phyloP scores from a whole-genome alignment of 148 eudicot species.

The Vaccinium macrocarpon region DNA sequence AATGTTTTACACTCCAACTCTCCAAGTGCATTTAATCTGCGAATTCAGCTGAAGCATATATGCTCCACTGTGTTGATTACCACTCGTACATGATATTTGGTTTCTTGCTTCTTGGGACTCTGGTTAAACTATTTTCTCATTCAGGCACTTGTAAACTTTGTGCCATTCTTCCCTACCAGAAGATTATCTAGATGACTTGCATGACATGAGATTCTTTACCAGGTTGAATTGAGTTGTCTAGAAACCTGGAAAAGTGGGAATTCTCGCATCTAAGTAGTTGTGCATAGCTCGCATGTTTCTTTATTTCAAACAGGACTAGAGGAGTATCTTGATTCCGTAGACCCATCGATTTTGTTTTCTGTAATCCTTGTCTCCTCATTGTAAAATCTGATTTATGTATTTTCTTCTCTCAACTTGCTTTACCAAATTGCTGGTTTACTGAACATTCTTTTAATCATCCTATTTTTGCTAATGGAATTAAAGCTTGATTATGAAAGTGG shows the following conservation, averaged over 20 bases:
- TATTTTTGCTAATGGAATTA: conserved; percentile 13
- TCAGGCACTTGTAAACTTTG: not conserved
- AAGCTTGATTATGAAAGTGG: conserved; percentile 79
- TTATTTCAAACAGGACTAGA: not conserved
- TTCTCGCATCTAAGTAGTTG: not conserved
- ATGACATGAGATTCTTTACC: not conserved
- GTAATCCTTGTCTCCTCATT: not conserved
- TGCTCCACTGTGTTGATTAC: not conserved
- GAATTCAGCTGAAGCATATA: not conserved
- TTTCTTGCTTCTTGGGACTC: not conserved
- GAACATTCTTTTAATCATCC: not conserved
- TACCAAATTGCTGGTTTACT: not conserved
- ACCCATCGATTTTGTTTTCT: not conserved
- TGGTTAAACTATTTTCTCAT: not conserved
- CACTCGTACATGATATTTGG: not conserved
- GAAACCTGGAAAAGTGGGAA: not conserved
- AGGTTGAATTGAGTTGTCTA: not conserved
- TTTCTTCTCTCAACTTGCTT: not conserved
- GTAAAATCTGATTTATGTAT: not conserved
- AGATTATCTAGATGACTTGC: not conserved
- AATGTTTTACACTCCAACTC: conserved; percentile 8
- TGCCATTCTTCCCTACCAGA: not conserved
- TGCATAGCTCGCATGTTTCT: not conserved
- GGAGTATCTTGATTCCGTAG: not conserved
- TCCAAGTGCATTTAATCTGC: not conserved